Percentiles rank a stretch among this genome's conserved stretches.
phyloP scores from a whole-genome alignment of 208 protist genomes.

The Leishmania arabica region DNA sequence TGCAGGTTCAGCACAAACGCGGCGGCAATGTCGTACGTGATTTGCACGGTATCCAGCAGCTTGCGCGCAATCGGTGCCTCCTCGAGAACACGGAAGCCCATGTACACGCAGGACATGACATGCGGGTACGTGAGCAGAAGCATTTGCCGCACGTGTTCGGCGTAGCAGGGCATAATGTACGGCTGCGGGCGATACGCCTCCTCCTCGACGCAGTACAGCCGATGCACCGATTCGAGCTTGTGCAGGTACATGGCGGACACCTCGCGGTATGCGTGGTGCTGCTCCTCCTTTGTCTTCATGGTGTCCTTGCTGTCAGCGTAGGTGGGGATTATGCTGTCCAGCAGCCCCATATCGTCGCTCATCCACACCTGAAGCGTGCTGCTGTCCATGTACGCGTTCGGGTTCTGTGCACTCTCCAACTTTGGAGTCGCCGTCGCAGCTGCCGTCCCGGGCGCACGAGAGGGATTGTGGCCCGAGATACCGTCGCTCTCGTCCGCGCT shows the following conservation, averaged over 20 bases:
- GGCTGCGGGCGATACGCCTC: constrained; percentile 58
- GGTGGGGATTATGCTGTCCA: constrained; percentile 41
- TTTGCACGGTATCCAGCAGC: constrained; percentile 60
- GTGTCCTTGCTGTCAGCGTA: constrained; percentile 50
- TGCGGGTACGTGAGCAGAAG: constrained; percentile 67
- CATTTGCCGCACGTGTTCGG: constrained; percentile 82
- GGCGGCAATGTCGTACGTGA: constrained; percentile 71
- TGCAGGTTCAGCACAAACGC: constrained; percentile 71
- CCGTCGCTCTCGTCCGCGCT: constrained; percentile 15
- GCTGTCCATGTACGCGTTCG: constrained; percentile 23
- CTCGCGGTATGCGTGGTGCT: constrained; percentile 53
- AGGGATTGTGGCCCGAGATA: constrained; percentile 14
- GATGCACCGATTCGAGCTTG: constrained; percentile 71
- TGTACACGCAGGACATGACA: constrained; percentile 68
- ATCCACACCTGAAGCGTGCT: constrained; percentile 24
- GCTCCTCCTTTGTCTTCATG: constrained; percentile 56
- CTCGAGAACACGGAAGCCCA: constrained; percentile 74
- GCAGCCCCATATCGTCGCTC: constrained; percentile 35
- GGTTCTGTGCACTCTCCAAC: constrained; percentile 3
- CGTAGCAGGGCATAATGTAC: constrained; percentile 83
- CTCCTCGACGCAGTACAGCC: constrained; percentile 39
- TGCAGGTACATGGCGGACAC: constrained; percentile 46
- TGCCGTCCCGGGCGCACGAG: background rate
- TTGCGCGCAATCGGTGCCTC: constrained; percentile 60
- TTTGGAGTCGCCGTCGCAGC: constrained; percentile 8